phyloP scores from a whole-genome alignment of 2,329 filamentous ascomycete species.

The Dichotomopilus funicola region DNA sequence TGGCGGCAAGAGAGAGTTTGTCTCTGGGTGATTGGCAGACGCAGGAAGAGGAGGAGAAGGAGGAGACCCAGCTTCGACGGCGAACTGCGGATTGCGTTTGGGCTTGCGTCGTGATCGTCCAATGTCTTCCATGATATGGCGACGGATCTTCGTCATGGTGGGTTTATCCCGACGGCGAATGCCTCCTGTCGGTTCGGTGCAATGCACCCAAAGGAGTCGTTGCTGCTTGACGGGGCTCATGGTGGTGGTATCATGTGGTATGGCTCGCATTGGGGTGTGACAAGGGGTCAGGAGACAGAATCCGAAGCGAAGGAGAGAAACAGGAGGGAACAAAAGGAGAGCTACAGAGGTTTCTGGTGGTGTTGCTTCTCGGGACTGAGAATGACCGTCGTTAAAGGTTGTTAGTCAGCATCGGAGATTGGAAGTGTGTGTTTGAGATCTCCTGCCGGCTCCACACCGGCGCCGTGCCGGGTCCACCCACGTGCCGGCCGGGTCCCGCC shows the following conservation, averaged over 20 bases:
- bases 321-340: background rate
- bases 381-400: background rate
- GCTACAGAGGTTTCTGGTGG: background rate
- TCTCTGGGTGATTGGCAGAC: background rate
- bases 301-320: background rate
- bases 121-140: background rate
- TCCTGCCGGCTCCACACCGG: background rate
- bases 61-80: background rate
- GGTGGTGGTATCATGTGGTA: background rate
- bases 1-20: background rate
- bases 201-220: background rate
- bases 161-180: background rate
- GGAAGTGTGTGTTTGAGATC: background rate
- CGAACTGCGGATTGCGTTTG: background rate
- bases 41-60: background rate
- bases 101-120: background rate
- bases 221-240: background rate
- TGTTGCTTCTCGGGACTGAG: background rate
- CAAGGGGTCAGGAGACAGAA: background rate
- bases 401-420: slow-evolving; percentile 1
- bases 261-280: background rate
- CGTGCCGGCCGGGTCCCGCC: background rate
- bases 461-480: background rate
- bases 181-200: background rate
- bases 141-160: background rate